These are phyloP conservation scores for Phallus indusiatus DNA, from an alignment of 768 basidiomycete genomes.

Conservation along the genomic window DNA sequence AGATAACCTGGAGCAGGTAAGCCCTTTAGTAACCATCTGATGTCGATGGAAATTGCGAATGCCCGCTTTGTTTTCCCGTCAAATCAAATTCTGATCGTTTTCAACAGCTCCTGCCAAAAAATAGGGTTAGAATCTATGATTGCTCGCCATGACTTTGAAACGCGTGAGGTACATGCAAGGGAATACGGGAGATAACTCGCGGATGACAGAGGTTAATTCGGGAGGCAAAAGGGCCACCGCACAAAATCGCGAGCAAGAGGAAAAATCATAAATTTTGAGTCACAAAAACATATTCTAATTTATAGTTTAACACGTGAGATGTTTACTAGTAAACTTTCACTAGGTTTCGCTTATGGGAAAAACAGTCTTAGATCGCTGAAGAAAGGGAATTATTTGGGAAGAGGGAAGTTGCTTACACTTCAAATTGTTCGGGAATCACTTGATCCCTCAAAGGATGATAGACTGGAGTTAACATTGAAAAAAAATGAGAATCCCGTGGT, in stretches of 20 bases:
- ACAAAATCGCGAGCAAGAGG: conserved; percentile 93
- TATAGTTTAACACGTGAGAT: too few relatives aligned
- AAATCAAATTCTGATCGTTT: conserved; percentile 80
- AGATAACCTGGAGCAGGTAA: conserved; percentile 37
- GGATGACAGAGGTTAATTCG: conserved; percentile 83
- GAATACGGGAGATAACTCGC: conserved; percentile 77
- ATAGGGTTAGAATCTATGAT: conserved; percentile 87
- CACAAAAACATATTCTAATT: too few relatives aligned
- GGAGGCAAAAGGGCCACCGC: conserved; percentile 81
- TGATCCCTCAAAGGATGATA: too few relatives aligned
- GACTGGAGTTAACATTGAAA: too few relatives aligned
- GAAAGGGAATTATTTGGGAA: too few relatives aligned
- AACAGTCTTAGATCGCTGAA: too few relatives aligned
- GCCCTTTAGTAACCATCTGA: conserved; percentile 40
- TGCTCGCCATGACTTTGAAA: conserved; percentile 83
- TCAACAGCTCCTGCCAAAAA: conserved; percentile 82
- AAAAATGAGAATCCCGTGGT: too few relatives aligned
- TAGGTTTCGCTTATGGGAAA: too few relatives aligned
- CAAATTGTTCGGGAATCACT: too few relatives aligned
- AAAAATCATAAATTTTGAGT: too few relatives aligned
- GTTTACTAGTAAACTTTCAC: too few relatives aligned
- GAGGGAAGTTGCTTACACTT: too few relatives aligned
- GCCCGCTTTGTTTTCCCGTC: conserved; percentile 76
- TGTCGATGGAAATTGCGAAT: conserved; percentile 63
- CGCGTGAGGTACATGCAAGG: conserved; percentile 79